Evolutionary conservation across 768 basidiomycete species (phyloP).

Genomic region (Trametes cingulata): DNA sequence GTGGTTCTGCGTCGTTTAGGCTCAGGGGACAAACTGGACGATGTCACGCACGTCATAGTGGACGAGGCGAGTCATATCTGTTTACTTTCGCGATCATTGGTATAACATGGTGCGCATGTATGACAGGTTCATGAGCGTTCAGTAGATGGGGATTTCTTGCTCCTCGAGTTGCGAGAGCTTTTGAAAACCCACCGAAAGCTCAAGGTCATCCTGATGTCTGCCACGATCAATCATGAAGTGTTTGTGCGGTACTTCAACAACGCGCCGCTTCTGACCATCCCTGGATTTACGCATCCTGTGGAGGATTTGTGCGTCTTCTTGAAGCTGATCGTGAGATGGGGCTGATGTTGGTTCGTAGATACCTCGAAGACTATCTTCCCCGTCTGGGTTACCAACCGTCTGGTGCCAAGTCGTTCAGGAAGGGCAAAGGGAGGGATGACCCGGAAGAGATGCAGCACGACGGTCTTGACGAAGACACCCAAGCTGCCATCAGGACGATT

Average conservation of each 20-base stretch:
- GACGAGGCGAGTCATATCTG: constrained; percentile 65
- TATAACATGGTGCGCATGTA: neutral
- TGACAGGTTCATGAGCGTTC: constrained; percentile 87
- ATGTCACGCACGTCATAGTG: constrained; percentile 83
- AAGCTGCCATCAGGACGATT: constrained; percentile 61
- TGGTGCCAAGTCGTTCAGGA: constrained; percentile 34
- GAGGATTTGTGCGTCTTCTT: constrained; percentile 58
- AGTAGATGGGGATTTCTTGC: constrained; percentile 86
- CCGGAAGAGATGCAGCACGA: constrained; percentile 40
- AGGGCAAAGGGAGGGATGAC: constrained; percentile 41
- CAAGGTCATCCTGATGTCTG: constrained; percentile 90
- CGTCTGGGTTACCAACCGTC: constrained; percentile 56
- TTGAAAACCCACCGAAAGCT: constrained; percentile 61
- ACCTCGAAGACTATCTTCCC: constrained; percentile 79
- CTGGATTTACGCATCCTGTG: constrained; percentile 80
- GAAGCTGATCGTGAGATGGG: neutral
- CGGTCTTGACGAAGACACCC: constrained; percentile 53
- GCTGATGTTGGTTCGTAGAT: constrained; percentile 45
- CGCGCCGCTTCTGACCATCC: constrained; percentile 82
- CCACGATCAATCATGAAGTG: constrained; percentile 90
- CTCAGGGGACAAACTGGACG: constrained; percentile 66
- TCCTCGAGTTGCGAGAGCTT: constrained; percentile 81
- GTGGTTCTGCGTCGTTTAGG: constrained; percentile 81
- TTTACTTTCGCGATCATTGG: neutral
- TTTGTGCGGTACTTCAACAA: constrained; percentile 80